phyloP scores from a whole-genome alignment of 306 rosid genomes.

The Cicer yamashitae region DNA sequence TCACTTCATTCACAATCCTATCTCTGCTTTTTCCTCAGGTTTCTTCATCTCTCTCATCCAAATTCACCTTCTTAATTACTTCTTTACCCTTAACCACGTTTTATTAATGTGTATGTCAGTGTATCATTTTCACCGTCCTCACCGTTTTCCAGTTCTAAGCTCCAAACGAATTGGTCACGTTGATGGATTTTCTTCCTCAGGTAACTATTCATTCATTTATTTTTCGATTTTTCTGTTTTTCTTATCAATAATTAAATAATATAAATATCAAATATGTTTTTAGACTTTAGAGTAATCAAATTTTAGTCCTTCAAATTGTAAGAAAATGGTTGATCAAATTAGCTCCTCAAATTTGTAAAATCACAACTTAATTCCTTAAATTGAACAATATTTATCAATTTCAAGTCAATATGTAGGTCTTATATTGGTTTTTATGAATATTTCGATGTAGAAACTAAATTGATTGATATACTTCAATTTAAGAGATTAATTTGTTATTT shows the following conservation, averaged over 20 bases:
- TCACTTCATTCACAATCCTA: constrained; percentile 39
- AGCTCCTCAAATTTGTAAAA: no score
- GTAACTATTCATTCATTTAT: constrained; percentile 43
- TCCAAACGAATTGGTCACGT: constrained; percentile 60
- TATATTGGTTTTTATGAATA: no score
- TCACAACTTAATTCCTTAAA: no score
- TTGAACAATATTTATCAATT: no score
- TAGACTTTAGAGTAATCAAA: no score
- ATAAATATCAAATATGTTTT: no score
- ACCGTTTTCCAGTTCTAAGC: constrained; percentile 47
- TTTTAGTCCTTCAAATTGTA: no score
- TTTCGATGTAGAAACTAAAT: no score
- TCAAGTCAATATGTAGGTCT: no score
- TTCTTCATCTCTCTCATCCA: constrained; percentile 3
- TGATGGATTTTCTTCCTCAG: constrained; percentile 57
- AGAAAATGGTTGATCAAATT: no score
- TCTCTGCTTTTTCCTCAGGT: constrained; percentile 57
- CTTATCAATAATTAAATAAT: background rate
- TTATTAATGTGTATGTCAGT: constrained; percentile 43
- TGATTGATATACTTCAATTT: no score
- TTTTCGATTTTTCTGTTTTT: background rate
- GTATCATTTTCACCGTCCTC: constrained; percentile 48
- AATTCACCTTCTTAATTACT: constrained; percentile 23
- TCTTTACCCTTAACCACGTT: background rate
- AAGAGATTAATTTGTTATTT: no score